Evolutionary conservation across 495 filamentous ascomycete species (phyloP).

Genomic region (Penicillium malachiteum): DNA sequence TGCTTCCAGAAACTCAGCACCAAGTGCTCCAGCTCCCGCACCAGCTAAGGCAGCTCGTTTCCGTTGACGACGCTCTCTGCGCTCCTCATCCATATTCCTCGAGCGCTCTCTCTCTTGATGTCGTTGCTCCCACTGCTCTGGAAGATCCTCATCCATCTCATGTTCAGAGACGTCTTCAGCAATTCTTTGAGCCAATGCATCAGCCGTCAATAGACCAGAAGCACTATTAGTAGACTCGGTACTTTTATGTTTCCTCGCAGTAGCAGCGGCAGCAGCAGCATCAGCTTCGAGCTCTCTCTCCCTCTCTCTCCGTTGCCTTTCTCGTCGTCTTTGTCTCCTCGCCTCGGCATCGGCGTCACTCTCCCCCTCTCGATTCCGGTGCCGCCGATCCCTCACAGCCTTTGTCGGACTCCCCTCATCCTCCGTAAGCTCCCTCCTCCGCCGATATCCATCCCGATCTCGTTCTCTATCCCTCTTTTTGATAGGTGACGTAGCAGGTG

Average conservation of each 20-base stretch:
- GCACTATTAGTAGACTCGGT: conserved; percentile 41
- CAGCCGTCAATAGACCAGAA: conserved; percentile 43
- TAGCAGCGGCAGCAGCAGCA: conserved; percentile 15
- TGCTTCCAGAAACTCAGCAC: conserved; percentile 24
- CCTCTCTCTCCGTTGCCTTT: conserved; percentile 4
- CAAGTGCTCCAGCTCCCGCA: conserved; percentile 18
- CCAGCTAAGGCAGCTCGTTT: conserved; percentile 29
- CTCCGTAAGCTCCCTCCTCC: conserved; percentile 14
- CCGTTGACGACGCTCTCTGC: conserved; percentile 35
- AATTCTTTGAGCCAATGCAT: conserved; percentile 58
- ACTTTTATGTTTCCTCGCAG: conserved; percentile 37
- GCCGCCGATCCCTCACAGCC: conserved; percentile 21
- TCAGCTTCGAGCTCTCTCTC: conserved; percentile 9
- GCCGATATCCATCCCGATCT: conserved; percentile 30
- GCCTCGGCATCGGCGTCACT: conserved; percentile 14
- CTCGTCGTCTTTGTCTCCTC: conserved; percentile 16
- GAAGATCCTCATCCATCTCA: conserved; percentile 13
- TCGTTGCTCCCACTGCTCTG: background rate
- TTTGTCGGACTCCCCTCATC: conserved; percentile 24
- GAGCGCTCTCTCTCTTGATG: conserved; percentile 16
- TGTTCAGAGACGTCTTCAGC: conserved; percentile 45
- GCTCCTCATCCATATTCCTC: conserved; percentile 34
- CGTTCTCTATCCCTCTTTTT: conserved; percentile 30
- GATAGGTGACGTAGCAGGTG: conserved; percentile 34
- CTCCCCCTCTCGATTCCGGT: conserved; percentile 15